phyloP scores from a whole-genome alignment of 257 asterid genomes.

The Lavandula angustifolia region DNA sequence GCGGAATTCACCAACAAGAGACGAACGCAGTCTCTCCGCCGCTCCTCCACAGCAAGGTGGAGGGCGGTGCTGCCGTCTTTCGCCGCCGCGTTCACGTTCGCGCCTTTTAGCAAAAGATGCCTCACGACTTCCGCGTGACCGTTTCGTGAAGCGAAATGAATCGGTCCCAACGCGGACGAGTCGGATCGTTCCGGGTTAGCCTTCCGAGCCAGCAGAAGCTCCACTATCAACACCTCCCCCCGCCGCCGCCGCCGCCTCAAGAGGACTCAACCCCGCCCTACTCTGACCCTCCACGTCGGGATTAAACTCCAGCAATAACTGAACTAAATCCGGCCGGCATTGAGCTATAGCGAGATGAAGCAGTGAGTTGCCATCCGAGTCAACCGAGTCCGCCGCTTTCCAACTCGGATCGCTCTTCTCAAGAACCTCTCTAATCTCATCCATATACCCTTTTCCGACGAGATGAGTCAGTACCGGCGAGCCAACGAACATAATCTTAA shows the following conservation, averaged over 20 bases:
- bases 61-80: conserved; percentile 66
- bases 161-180: conserved; percentile 58
- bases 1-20: conserved; percentile 56
- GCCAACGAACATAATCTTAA: conserved; percentile 69
- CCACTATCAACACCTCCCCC: conserved; percentile 67
- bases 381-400: conserved; percentile 57
- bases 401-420: conserved; percentile 59
- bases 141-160: conserved; percentile 57
- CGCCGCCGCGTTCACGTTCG: conserved; percentile 50
- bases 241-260: conserved; percentile 69
- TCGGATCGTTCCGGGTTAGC: conserved; percentile 60
- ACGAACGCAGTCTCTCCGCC: conserved; percentile 61
- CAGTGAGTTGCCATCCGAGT: conserved; percentile 60
- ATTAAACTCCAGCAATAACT: conserved; percentile 61
- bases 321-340: conserved; percentile 73
- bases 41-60: conserved; percentile 69
- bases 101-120: conserved; percentile 64
- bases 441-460: conserved; percentile 57
- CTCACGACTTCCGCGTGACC: conserved; percentile 65
- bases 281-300: conserved; percentile 53
- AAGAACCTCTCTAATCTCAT: conserved; percentile 66
- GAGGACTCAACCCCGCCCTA: conserved; percentile 61
- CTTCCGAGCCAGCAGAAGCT: conserved; percentile 58
- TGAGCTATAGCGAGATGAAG: conserved; percentile 65
- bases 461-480: conserved; percentile 49